These are phyloP conservation scores for Nitzschia sp. DNA, from an alignment of 108 stramenopile genomes.

Conservation along the genomic window DNA sequence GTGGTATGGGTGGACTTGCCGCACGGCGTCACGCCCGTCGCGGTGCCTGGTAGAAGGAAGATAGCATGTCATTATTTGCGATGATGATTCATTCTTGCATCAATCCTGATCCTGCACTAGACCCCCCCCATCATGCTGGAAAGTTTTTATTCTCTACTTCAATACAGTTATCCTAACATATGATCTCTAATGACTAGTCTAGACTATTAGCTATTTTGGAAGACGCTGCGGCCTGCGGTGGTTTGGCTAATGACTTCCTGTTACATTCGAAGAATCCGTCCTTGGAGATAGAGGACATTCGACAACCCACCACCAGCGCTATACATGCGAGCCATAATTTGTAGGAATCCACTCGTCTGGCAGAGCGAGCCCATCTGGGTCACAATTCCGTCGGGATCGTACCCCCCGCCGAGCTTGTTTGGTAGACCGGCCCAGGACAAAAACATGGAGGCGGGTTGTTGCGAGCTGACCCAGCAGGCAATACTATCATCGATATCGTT, in stretches of 20 bases:
- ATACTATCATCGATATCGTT: background rate
- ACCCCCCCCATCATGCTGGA: too few species aligned
- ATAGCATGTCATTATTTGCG: too few species aligned
- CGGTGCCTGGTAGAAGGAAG: background rate
- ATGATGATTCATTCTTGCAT: too few species aligned
- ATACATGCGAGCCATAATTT: background rate
- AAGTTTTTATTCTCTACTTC: too few species aligned
- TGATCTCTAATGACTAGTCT: too few species aligned
- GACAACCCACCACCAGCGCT: background rate
- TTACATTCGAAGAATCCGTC: too few species aligned
- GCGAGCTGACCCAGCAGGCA: background rate
- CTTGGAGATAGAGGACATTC: background rate
- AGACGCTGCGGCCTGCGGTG: too few species aligned
- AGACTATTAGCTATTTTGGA: too few species aligned
- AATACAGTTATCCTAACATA: too few species aligned
- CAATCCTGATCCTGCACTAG: too few species aligned
- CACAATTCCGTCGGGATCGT: background rate
- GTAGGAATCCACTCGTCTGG: background rate
- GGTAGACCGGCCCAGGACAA: background rate
- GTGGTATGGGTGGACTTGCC: background rate
- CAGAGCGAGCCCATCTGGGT: background rate
- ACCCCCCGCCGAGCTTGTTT: background rate
- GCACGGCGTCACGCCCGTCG: background rate
- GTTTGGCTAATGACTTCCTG: too few species aligned
- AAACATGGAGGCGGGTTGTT: background rate